phyloP scores from a whole-genome alignment of 805 yeast species.

The Candida taoyuanica region DNA sequence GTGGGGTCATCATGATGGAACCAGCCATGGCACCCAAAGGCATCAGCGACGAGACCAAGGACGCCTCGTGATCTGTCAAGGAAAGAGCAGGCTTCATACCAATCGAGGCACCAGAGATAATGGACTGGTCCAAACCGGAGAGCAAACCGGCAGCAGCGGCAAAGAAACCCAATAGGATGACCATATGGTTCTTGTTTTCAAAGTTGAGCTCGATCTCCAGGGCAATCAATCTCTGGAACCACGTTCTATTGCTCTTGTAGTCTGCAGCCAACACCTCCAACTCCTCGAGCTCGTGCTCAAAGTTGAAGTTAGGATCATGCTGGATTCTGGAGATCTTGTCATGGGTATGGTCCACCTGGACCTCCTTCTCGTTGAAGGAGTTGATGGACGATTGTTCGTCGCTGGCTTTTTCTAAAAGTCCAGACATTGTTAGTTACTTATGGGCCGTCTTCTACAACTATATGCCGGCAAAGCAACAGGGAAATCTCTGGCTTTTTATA shows the following conservation, averaged over 20 bases:
- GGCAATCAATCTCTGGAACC: conserved; percentile 34
- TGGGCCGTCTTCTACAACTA: not conserved
- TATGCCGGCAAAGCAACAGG: not conserved
- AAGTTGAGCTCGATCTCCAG: conserved; percentile 39
- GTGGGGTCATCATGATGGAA: conserved; percentile 53
- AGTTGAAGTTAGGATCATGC: conserved; percentile 28
- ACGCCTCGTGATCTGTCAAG: conserved; percentile 39
- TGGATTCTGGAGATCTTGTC: conserved; percentile 15
- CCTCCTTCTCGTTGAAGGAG: conserved; percentile 6
- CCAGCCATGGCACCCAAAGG: conserved; percentile 70
- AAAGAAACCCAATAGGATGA: conserved; percentile 46
- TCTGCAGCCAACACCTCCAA: conserved; percentile 28
- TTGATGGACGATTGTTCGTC: conserved; percentile 9
- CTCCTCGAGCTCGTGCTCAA: conserved; percentile 35
- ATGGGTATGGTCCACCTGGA: conserved; percentile 13
- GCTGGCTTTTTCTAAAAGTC: conserved; percentile 7
- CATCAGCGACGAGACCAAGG: conserved; percentile 55
- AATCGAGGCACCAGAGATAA: conserved; percentile 58
- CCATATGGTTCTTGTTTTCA: conserved; percentile 42
- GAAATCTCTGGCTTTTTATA: not conserved
- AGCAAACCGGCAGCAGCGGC: conserved; percentile 62
- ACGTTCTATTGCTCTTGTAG: conserved; percentile 29
- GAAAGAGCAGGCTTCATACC: conserved; percentile 42
- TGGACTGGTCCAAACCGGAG: conserved; percentile 64
- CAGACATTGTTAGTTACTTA: conserved; percentile 6